phyloP scores from a whole-genome alignment of 2,329 filamentous ascomycete species.

The Penicillium janthinellum region DNA sequence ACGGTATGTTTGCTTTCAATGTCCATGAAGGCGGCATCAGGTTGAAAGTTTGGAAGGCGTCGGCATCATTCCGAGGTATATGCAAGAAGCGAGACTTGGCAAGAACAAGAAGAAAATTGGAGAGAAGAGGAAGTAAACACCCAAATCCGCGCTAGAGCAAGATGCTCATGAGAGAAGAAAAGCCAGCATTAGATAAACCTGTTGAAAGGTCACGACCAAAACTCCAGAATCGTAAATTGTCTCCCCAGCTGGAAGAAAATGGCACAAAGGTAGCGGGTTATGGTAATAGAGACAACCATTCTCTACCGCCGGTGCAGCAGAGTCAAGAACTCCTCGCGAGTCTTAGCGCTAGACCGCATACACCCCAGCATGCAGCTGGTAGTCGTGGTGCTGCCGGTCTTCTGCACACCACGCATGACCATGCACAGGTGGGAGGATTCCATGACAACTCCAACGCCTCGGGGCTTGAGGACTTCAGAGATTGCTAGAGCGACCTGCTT shows the following conservation, averaged over 20 bases:
- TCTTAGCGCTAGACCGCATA: constrained; percentile 90
- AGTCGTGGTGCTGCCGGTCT: constrained; percentile 82
- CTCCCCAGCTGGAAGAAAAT: constrained; percentile 27
- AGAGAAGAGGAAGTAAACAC: constrained; percentile 19
- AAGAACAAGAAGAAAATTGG: not conserved
- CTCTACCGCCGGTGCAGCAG: constrained; percentile 62
- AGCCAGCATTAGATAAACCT: constrained; percentile 36
- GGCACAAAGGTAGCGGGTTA: constrained; percentile 15
- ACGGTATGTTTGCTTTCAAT: not conserved
- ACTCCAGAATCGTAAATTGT: constrained; percentile 38
- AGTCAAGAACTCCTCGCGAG: constrained; percentile 91
- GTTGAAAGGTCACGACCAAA: constrained; percentile 45
- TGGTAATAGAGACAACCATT: not conserved
- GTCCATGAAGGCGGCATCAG: not conserved
- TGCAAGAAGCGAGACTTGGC: constrained; percentile 17
- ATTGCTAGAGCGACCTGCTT: constrained; percentile 95
- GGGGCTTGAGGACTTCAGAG: constrained; percentile 87
- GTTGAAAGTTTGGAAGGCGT: constrained; percentile 10
- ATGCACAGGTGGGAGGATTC: constrained; percentile 96
- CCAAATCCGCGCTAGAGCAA: constrained; percentile 26
- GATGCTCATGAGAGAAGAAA: constrained; percentile 18
- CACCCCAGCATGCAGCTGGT: constrained; percentile 98
- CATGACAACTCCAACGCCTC: constrained; percentile 96
- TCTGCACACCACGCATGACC: constrained; percentile 98
- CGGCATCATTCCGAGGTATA: constrained; percentile 17